Evolutionary conservation across 441 rosid species (phyloP), one percentile per base, ranked within the genome.

Genomic region (Adansonia gregorii): DNA sequence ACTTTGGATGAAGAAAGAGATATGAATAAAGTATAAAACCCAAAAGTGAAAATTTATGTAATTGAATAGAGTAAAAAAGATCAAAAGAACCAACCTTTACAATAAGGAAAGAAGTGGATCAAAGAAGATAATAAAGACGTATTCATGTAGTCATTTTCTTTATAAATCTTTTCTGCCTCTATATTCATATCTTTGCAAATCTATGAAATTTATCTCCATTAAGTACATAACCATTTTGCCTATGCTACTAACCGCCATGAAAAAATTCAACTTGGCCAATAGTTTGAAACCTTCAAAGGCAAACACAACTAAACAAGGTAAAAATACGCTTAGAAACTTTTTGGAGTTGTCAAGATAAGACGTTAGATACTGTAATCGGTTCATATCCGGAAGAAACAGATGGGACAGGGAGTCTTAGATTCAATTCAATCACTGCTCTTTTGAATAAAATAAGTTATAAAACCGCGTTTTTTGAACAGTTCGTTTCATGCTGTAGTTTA

Each of bases 401-500:
- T 35, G 41, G 41, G 41, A 35, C 41, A 35, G 41, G 20, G 11
- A 11, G 15, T 66, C 22, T 15, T n/a, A 7, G 48, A 17, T 8
- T 66, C 12, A 65, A 67, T 20, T 67, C 73, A 69, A 70, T 7
- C 7, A 3, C 15, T 51, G 22, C 12, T 48, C 52, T 49, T 27
- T 43, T 39, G 61, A 35, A 41, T 49, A 12, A 75, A n/a, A 27
- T 11, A 4, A 39, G 74, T 17, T 78, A 19, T 24, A 81, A 87
- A 88, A 86, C 89, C 89, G 91, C 87, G 89, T 91, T 49, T 82
- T 84, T 87, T 88, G 89, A 87, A 83, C 82, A 82, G 79, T 84
- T 79, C 59, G 80, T 79, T 82, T 35, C 66, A 9, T 15, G 9
- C n/a, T 15, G 10, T 3, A 73, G 41, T 78, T 72, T 77, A 59